Evolutionary conservation across 2,329 filamentous ascomycete genomes (phyloP), one percentile per base, ranked within the genome.

Genomic region (Nothomitra cinnamomea): DNA sequence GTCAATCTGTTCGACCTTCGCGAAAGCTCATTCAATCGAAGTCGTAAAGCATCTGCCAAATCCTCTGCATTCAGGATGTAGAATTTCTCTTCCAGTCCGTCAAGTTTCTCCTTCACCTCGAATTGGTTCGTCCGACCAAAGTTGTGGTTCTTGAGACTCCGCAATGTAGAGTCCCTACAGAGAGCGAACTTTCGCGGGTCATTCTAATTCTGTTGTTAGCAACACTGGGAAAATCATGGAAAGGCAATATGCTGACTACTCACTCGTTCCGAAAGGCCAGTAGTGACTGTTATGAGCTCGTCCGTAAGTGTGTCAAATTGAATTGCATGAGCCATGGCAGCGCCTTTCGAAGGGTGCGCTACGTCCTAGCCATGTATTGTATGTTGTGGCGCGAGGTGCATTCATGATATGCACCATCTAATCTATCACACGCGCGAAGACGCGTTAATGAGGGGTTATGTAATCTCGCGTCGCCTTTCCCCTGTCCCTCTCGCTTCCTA

Each of bases 51-150:
- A 63, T 89, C 81, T 12, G 87, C 87, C 24, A 95, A 70, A 40
- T 79, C 79, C 60, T 95, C 89, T 57, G 85, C 80, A 62, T 85
- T 82, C 49, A 87, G 75, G 53, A 96, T 75, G 32, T 80, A 77
- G 60, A 95, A 92, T 60, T 90, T 88, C 69, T 96, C 92, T 59
- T 89, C 82, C 2, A 95, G 72, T 1, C 85, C 85, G 50, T 79
- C 72, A 1, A 90, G 71, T 36, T 74, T 75, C 38, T 75, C 74
- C 40, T 76, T 70, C 19, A 89, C 77, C 45, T 85, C 80, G 62
- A 89, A 89, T 59, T 86, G 83, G 61, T 90, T 86, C 1, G 82
- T 86, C 38, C 83, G 77, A 35, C 77, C 70, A 63, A 77, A 79
- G 48, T 67, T 76, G 58, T 52, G 47, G 19, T 41, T 41, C 38